phyloP scores from a whole-genome alignment of 805 yeast species.

The Candida ponderosae region DNA sequence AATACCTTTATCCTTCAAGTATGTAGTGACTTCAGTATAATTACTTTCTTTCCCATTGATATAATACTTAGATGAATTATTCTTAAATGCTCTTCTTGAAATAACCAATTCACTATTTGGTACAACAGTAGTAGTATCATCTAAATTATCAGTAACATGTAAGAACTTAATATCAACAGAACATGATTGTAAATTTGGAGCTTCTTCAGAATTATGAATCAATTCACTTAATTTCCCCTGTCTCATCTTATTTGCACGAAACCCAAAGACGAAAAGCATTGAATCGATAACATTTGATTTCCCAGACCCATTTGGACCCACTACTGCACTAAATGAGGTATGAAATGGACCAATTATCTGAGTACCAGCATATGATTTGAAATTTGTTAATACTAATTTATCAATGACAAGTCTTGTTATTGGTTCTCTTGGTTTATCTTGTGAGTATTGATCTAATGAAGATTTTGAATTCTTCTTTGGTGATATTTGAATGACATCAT shows the following conservation, averaged over 20 bases:
- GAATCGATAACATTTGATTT: conserved; percentile 97
- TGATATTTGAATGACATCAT: conserved; percentile 31
- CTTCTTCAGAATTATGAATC: conserved; percentile 81
- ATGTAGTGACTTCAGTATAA: conserved; percentile 70
- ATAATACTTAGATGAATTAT: conserved; percentile 71
- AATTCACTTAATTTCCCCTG: conserved; percentile 89
- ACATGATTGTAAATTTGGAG: conserved; percentile 62
- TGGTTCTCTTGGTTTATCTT: conserved; percentile 26
- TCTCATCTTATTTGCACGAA: conserved; percentile 93
- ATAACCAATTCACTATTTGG: conserved; percentile 54
- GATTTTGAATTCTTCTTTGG: conserved; percentile 28
- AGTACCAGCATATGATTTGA: conserved; percentile 91
- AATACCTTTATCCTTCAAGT: conserved; percentile 75
- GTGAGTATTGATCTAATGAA: conserved; percentile 20
- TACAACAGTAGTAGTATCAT: conserved; percentile 35
- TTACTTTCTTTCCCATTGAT: conserved; percentile 63
- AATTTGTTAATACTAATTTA: conserved; percentile 67
- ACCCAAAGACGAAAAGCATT: conserved; percentile 92
- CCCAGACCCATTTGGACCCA: conserved; percentile 98
- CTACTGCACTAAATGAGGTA: conserved; percentile 90
- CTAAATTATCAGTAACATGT: conserved; percentile 58
- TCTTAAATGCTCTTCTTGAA: conserved; percentile 70
- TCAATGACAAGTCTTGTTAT: conserved; percentile 62
- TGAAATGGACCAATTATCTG: conserved; percentile 95
- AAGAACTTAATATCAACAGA: conserved; percentile 87